Evolutionary conservation across 1,284 basidiomycete genomes (phyloP), one percentile per base, ranked within the genome.

Genomic region (Austroboletus rostrupii): DNA sequence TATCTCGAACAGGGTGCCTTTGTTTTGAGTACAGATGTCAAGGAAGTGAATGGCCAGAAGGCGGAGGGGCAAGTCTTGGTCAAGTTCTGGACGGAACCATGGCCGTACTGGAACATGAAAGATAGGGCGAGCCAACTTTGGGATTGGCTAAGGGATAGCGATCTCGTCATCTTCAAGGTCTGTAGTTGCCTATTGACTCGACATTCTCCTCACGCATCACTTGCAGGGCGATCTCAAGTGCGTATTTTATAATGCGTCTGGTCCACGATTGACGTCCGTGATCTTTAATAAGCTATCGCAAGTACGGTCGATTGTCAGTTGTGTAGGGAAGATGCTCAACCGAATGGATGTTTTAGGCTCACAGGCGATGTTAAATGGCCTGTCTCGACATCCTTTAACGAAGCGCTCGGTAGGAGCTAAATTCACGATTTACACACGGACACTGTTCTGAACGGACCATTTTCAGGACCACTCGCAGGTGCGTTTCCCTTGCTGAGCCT

Each of bases 331-430:
- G 10, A 47, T 47, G 14, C 51, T 76, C 26, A 70, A 69, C 7
- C 50, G 28, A 36, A 5, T 28, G 16, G 37, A 46, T 55, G 50
- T 54, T 49, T 56, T 53, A 97, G 92, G 64, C 77, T 99, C 26
- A 90, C 93, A 0, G 90, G 90, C 11, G 96, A 99, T 66, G 78
- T 92, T 16, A 76, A 78, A 59, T 99, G 96, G 96, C 89, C 90
- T 0, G 78, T 85, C 0, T 86, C 82, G 38, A 94, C 92, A 0
- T 72, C 87, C 0, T 95, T 97, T 68, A 71, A 77, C 29, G 72
- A 77, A 9, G 92, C 93, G 0, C 68, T 98, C 11, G 95, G 94
- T 83, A 64, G 61, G 71, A 53, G 35, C 28, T 29, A 10, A 49
- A 38, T 35, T n/a, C 35, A 37, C 19, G 19, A 43, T 45, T 36